Evolutionary conservation across 768 basidiomycete species (phyloP), one percentile per base, ranked within the genome.

Genomic region (Termitomyces sp.): DNA sequence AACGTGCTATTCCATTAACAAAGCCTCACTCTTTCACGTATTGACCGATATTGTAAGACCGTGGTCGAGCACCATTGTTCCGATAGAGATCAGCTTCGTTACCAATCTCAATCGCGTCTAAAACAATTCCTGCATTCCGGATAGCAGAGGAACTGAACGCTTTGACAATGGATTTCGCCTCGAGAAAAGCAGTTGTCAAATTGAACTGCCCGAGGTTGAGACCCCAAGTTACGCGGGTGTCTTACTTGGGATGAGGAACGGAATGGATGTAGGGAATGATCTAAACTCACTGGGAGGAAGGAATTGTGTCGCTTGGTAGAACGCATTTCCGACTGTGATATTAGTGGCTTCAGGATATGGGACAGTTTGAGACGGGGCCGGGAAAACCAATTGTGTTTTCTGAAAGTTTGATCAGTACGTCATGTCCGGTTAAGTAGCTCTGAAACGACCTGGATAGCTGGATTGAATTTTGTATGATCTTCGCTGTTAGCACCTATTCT

Each of bases 301-400:
- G 20, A 65, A 66, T 24, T 52, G 60, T 20, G 62, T 56, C 12
- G 64, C 59, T 18, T 72, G 63, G 62, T 87, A 88, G 64, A 77
- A 88, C 9, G 68, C 75, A 65, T 82, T 70, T 8, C 88, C 83
- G 18, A 86, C 82, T 2, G 75, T 77, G 57, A 87, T 77, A n/a
- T 75, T 77, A 0, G 72, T 78, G 5, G 87, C 86, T 65, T 87
- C 87, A 0, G 86, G 87, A 65, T 86, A 90, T 22, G 87, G 87
- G 1, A 77, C 75, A 4, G 75, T 75, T 12, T 73, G 50, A 22
- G 75, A 80, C 5, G 74, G 65, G 3, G 79, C 70, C 2, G 84
- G 83, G 61, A 86, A 87, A 3, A 68, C 64, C 31, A 72, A 70
- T 64, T 84, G 73, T 26, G 55, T 53, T 18, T 36, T 37, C 41